Percentiles rank a stretch among this genome's conserved stretches.
Conservation (phyloP, 805 yeast species). For the Nakazawaea populi region DNA sequence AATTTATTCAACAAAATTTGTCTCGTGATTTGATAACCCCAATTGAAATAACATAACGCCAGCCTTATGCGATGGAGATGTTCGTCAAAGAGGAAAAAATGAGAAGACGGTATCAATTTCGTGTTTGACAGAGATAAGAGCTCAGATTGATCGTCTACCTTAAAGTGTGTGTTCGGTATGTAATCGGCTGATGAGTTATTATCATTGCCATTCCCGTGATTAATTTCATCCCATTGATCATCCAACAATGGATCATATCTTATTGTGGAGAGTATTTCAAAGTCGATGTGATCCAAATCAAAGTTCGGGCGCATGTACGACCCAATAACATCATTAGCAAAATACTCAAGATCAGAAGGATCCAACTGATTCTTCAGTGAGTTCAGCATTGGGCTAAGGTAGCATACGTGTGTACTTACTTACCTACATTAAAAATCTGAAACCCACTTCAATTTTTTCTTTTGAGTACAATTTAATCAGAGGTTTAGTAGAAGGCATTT, state of each 20-base stretch:
- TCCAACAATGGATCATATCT: conserved; percentile 65
- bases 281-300: conserved; percentile 22
- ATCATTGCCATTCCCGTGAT: conserved; percentile 11
- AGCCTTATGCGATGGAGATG: conserved; percentile 58
- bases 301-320: conserved; percentile 7
- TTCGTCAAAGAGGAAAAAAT: conserved; percentile 57
- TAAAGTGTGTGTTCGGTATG: background rate
- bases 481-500: too few relatives aligned
- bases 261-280: conserved; percentile 63
- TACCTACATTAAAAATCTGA: too few relatives aligned
- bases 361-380: background rate
- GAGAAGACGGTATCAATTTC: conserved; percentile 19
- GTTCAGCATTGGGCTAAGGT: background rate
- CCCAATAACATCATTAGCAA: conserved; percentile 6
- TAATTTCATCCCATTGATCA: conserved; percentile 19
- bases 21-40: conserved; percentile 37
- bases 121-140: background rate
- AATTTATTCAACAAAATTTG: conserved; percentile 35
- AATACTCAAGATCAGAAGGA: conserved; percentile 1
- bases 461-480: too few relatives aligned
- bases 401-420: too few relatives aligned
- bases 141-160: conserved; percentile 2
- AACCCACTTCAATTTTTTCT: too few relatives aligned
- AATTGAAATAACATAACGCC: conserved; percentile 48
- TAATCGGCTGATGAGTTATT: background rate